Conservation (phyloP, 202 grass and related monocot genomes). For the Eragrostis tef region DNA sequence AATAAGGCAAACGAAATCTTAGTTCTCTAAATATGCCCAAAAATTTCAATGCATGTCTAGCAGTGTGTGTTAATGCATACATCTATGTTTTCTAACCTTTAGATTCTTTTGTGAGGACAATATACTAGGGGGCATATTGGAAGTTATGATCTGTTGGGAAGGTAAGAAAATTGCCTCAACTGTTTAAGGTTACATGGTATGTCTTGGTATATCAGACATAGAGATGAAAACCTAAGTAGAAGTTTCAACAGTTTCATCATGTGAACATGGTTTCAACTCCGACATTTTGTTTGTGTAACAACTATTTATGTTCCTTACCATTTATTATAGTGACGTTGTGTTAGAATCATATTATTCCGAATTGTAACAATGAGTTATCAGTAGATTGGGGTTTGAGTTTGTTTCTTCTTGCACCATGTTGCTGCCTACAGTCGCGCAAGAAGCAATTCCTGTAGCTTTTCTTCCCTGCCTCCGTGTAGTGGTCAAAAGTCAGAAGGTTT, state of each 20-base stretch:
- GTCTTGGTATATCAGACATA: neutral
- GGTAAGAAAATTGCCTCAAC: slow-evolving; percentile 27
- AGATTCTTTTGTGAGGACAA: slow-evolving; percentile 46
- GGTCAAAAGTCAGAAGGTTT: neutral
- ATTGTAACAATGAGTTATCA: neutral
- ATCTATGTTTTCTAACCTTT: slow-evolving; percentile 42
- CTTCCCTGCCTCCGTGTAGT: neutral
- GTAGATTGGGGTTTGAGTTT: slow-evolving; percentile 1
- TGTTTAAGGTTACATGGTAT: slow-evolving; percentile 31
- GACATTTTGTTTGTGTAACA: neutral
- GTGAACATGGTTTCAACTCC: neutral
- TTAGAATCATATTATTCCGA: neutral
- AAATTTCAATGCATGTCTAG: slow-evolving; percentile 36
- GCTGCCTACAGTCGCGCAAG: neutral
- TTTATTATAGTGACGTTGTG: neutral
- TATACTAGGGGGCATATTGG: slow-evolving; percentile 46
- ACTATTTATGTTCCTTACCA: neutral
- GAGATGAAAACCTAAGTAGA: slow-evolving; percentile 18
- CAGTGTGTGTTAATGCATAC: slow-evolving; percentile 52
- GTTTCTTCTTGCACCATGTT: neutral
- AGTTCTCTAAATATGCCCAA: neutral
- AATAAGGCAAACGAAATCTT: neutral
- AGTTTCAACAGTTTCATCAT: neutral
- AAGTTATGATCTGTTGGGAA: slow-evolving; percentile 48
- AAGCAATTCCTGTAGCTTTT: neutral